A percentile compares a stretch with the other conserved stretches of the same genome.
Conservation (phyloP, 2,329 filamentous ascomycete genomes). For the Cyphellophora attinorum region DNA sequence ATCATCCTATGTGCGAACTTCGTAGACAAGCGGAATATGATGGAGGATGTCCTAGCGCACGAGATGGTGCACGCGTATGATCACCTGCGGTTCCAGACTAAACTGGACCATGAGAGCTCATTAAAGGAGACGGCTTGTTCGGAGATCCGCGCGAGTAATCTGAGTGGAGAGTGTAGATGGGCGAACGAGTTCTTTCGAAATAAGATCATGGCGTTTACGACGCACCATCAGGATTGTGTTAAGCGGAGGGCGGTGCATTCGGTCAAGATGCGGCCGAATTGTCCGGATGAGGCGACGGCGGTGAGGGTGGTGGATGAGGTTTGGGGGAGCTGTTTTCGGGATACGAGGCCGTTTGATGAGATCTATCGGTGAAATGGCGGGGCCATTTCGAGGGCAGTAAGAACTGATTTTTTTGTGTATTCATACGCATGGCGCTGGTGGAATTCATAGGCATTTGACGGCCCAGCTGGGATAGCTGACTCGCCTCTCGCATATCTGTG, state of each 20-base stretch:
- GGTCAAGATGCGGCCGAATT: conserved; percentile 66
- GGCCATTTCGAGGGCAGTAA: too few species aligned
- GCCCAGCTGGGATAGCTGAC: too few species aligned
- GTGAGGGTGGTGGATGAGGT: conserved; percentile 87
- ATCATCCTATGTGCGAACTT: conserved; percentile 92
- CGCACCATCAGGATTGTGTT: conserved; percentile 92
- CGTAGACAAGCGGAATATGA: conserved; percentile 65
- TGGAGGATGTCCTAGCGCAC: conserved; percentile 91
- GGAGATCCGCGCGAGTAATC: conserved; percentile 87
- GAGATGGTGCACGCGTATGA: conserved; percentile 99
- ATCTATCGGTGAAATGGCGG: conserved; percentile 62
- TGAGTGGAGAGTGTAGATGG: conserved; percentile 92
- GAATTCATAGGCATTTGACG: too few species aligned
- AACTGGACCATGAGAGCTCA: conserved; percentile 58
- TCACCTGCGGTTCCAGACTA: conserved; percentile 80
- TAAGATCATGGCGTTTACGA: conserved; percentile 78
- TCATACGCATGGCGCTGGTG: conserved; percentile 17
- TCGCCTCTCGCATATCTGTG: too few species aligned
- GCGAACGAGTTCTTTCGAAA: conserved; percentile 73
- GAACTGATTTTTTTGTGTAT: conserved; percentile 5
- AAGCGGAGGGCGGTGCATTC: conserved; percentile 69
- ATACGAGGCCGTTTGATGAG: conserved; percentile 93
- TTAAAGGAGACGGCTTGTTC: conserved; percentile 87
- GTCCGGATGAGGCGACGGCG: conserved; percentile 79
- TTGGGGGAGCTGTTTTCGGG: conserved; percentile 95